These are phyloP conservation scores for Calendula officinalis DNA, from an alignment of 129 eudicot species.

Conservation along the genomic window DNA sequence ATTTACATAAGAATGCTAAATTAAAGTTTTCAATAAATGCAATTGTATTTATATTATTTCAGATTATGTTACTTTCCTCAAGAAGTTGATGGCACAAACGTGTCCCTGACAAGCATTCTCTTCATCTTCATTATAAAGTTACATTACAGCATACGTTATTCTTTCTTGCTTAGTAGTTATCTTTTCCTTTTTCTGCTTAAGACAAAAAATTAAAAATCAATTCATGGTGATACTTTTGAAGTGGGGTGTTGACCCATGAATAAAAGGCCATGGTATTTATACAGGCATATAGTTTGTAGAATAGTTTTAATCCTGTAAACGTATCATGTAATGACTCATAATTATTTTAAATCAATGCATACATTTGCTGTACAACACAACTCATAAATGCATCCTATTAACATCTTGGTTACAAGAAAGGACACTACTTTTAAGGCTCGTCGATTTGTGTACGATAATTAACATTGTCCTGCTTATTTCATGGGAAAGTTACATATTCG, in stretches of 20 bases:
- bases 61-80: conserved; percentile 68
- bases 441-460: no score
- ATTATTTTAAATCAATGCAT: no score
- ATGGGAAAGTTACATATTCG: no score
- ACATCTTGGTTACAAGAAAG: no score
- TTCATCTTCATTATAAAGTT: conserved; percentile 47
- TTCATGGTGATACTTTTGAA: not conserved
- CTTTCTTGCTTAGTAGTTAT: not conserved
- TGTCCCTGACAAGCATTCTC: conserved; percentile 63
- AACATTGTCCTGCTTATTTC: no score
- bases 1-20: not conserved
- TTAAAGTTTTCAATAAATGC: not conserved
- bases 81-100: conserved; percentile 44
- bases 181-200: not conserved
- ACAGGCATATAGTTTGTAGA: conserved; percentile 1
- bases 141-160: conserved; percentile 8
- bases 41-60: conserved; percentile 15
- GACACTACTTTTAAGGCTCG: no score
- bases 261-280: conserved; percentile 4
- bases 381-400: no score
- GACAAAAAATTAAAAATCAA: not conserved
- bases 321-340: no score
- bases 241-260: conserved; percentile 10
- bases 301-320: not conserved
- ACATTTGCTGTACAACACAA: no score